These are phyloP conservation scores for Strobilomyces dryophilus DNA, from an alignment of 768 basidiomycete genomes.

Conservation along the genomic window DNA sequence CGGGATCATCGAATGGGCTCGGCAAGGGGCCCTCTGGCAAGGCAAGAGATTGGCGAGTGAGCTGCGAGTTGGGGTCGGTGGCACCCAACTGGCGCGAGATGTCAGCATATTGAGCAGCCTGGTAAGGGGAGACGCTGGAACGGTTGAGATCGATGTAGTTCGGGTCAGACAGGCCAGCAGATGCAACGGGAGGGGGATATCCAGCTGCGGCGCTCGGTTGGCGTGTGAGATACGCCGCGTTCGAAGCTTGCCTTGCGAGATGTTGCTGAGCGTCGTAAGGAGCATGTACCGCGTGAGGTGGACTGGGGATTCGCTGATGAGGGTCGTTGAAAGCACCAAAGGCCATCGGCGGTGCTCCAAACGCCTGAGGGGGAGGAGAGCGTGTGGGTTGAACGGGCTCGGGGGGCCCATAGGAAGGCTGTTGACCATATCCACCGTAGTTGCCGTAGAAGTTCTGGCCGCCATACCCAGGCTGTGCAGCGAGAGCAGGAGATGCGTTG, in stretches of 20 bases:
- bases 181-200: slow-evolving; percentile 5
- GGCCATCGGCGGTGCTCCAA: slow-evolving; percentile 18
- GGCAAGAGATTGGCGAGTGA: slow-evolving; percentile 12
- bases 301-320: slow-evolving; percentile 21
- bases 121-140: slow-evolving; percentile 70
- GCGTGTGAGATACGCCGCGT: slow-evolving; percentile 18
- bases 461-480: slow-evolving; percentile 13
- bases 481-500: slow-evolving; percentile 29
- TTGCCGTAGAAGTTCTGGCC: slow-evolving; percentile 24
- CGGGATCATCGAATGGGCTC: slow-evolving; percentile 27
- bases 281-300: slow-evolving; percentile 14
- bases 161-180: slow-evolving; percentile 16
- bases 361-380: slow-evolving; percentile 21
- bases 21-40: slow-evolving; percentile 24
- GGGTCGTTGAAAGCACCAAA: slow-evolving; percentile 26
- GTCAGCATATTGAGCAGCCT: slow-evolving; percentile 70
- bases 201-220: slow-evolving; percentile 15
- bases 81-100: slow-evolving; percentile 55
- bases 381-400: slow-evolving; percentile 13
- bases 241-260: slow-evolving; percentile 23
- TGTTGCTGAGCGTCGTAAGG: slow-evolving; percentile 28
- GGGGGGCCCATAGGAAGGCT: slow-evolving; percentile 10
- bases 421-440: slow-evolving; percentile 26
- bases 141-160: slow-evolving; percentile 60
- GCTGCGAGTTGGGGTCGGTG: slow-evolving; percentile 19